Conservation (phyloP, 1,284 basidiomycete genomes). For the Moesziomyces sp. region DNA sequence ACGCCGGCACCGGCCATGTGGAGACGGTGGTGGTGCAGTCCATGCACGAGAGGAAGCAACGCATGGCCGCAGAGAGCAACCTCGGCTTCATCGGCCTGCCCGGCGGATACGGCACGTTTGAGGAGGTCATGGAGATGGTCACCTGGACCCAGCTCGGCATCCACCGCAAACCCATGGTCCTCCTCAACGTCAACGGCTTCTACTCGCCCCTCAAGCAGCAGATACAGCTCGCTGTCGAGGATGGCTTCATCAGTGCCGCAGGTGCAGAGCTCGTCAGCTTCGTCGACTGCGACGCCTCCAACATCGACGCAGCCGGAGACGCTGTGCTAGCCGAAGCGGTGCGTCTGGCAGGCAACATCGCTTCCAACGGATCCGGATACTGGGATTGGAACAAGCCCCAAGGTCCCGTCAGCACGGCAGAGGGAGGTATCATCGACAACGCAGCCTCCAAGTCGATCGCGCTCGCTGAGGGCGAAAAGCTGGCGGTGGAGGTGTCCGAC, state of each 20-base stretch:
- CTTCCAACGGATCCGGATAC: slow-evolving; percentile 50
- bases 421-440: slow-evolving; percentile 35
- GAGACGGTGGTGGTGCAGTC: slow-evolving; percentile 73
- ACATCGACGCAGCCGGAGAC: slow-evolving; percentile 73
- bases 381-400: slow-evolving; percentile 60
- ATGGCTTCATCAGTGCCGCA: slow-evolving; percentile 74
- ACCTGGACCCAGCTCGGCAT: slow-evolving; percentile 93
- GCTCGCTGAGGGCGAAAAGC: slow-evolving; percentile 26
- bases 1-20: slow-evolving; percentile 25
- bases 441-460: slow-evolving; percentile 26
- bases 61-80: slow-evolving; percentile 80
- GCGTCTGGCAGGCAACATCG: slow-evolving; percentile 35
- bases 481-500: slow-evolving; percentile 61
- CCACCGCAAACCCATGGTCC: slow-evolving; percentile 83
- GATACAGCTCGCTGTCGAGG: slow-evolving; percentile 75
- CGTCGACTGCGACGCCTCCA: slow-evolving; percentile 75
- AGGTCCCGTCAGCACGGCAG: slow-evolving; percentile 23
- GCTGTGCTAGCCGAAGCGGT: slow-evolving; percentile 55
- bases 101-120: slow-evolving; percentile 90
- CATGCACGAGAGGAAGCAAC: slow-evolving; percentile 91
- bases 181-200: slow-evolving; percentile 83
- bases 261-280: slow-evolving; percentile 50
- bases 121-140: slow-evolving; percentile 87
- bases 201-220: slow-evolving; percentile 81
- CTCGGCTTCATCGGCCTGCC: slow-evolving; percentile 86